phyloP scores from a whole-genome alignment of 1,139 yeast genomes.

The Blastobotrys elegans region DNA sequence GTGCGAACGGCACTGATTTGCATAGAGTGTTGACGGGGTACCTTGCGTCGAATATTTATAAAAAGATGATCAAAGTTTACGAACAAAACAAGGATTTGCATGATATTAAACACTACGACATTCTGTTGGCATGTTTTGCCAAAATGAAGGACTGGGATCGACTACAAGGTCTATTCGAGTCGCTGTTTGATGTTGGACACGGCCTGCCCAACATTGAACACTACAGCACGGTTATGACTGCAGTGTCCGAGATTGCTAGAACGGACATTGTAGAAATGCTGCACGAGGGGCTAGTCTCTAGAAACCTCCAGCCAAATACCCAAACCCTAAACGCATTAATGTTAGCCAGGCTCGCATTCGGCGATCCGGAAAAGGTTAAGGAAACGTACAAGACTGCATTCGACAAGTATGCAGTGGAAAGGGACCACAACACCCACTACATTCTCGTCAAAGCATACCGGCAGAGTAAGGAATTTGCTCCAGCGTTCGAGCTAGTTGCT shows the following conservation, averaged over 20 bases:
- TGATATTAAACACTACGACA: slow-evolving; percentile 23
- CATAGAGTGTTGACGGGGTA: slow-evolving; percentile 40
- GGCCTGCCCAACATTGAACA: slow-evolving; percentile 50
- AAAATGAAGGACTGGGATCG: slow-evolving; percentile 52
- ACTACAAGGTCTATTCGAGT: slow-evolving; percentile 59
- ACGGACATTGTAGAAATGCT: slow-evolving; percentile 49
- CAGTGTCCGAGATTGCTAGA: slow-evolving; percentile 57
- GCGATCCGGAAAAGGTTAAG: slow-evolving; percentile 45
- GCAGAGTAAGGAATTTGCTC: slow-evolving; percentile 18
- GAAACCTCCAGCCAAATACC: slow-evolving; percentile 47
- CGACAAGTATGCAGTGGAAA: slow-evolving; percentile 35
- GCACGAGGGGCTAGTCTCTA: slow-evolving; percentile 41
- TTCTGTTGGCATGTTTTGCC: slow-evolving; percentile 43
- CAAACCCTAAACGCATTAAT: slow-evolving; percentile 45
- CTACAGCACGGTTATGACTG: slow-evolving; percentile 59
- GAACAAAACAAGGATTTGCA: slow-evolving; percentile 34
- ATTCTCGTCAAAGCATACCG: slow-evolving; percentile 29
- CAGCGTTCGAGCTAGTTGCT: neutral
- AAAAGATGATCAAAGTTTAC: slow-evolving; percentile 41
- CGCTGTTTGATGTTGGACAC: slow-evolving; percentile 52
- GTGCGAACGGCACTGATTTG: slow-evolving; percentile 25
- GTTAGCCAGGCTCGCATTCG: slow-evolving; percentile 41
- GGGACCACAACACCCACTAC: slow-evolving; percentile 28
- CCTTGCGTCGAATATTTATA: slow-evolving; percentile 39
- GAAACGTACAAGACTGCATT: slow-evolving; percentile 40